phyloP scores from a whole-genome alignment of 1,284 basidiomycete genomes.

The Gymnopus androsaceus region DNA sequence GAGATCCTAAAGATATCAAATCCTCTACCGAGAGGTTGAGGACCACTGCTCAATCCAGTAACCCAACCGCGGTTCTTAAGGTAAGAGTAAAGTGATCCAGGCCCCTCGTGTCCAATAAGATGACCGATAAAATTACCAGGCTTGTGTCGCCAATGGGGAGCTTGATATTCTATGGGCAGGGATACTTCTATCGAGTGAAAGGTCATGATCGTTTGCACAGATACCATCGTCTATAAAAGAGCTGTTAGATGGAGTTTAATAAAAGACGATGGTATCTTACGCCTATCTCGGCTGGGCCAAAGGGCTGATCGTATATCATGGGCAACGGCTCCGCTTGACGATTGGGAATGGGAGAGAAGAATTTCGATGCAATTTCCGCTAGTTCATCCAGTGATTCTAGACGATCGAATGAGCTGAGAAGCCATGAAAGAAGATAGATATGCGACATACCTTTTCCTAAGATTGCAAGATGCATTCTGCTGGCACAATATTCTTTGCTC shows the following conservation, averaged over 20 bases:
- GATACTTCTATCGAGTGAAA: conserved; percentile 86
- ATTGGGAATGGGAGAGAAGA: conserved; percentile 82
- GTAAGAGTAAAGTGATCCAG: conserved; percentile 90
- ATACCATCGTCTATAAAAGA: conserved; percentile 71
- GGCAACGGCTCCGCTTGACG: conserved; percentile 65
- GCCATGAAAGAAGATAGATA: neutral
- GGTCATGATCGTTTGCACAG: conserved; percentile 89
- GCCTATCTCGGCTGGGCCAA: conserved; percentile 72
- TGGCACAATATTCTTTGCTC: conserved; percentile 89
- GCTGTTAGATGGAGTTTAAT: too few relatives aligned
- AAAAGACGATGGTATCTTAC: conserved; percentile 50
- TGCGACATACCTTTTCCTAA: conserved; percentile 75
- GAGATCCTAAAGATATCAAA: conserved; percentile 91
- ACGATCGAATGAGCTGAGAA: conserved; percentile 1
- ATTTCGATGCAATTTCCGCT: conserved; percentile 64
- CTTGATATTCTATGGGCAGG: conserved; percentile 87
- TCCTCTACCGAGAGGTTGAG: conserved; percentile 74
- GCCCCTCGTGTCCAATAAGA: conserved; percentile 95
- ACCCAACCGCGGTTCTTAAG: conserved; percentile 94
- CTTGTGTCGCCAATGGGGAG: conserved; percentile 79
- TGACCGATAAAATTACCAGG: conserved; percentile 84
- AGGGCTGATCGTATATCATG: conserved; percentile 77
- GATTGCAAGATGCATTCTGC: conserved; percentile 91
- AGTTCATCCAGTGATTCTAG: conserved; percentile 83
- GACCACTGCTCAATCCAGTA: conserved; percentile 76